These are phyloP conservation scores for Lasiodiplodia theobromae DNA, from an alignment of 2,329 filamentous ascomycete genomes.

Conservation along the genomic window DNA sequence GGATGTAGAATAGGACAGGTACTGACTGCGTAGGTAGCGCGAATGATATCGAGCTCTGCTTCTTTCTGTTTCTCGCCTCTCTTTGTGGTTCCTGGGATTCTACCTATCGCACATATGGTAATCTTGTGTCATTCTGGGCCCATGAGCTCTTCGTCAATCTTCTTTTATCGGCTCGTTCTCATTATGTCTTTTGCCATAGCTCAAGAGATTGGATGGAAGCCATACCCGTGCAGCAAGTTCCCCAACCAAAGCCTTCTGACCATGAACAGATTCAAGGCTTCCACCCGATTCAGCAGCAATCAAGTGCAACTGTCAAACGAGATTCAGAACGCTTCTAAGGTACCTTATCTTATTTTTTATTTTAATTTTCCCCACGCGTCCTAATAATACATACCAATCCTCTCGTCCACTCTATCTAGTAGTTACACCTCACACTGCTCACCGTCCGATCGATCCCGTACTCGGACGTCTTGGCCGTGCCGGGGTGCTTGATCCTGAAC, in stretches of 20 bases:
- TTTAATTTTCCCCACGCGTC: neutral
- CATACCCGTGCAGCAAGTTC: too few species aligned
- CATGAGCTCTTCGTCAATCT: too few species aligned
- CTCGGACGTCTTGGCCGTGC: conserved; percentile 8
- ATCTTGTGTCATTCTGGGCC: too few species aligned
- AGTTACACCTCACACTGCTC: conserved; percentile 3
- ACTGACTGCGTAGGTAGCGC: neutral
- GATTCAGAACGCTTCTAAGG: too few species aligned
- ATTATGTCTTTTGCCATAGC: too few species aligned
- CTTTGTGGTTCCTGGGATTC: neutral
- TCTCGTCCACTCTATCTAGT: neutral
- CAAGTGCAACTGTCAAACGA: too few species aligned
- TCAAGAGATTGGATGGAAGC: too few species aligned
- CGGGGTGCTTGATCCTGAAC: conserved; percentile 5
- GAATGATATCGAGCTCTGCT: neutral
- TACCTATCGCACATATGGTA: neutral
- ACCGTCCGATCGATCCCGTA: neutral
- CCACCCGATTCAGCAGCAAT: too few species aligned
- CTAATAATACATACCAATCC: neutral
- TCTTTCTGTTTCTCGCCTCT: neutral
- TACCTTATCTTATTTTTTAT: too few species aligned
- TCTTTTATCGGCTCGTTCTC: neutral
- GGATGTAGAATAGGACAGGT: neutral
- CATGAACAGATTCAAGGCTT: too few species aligned
- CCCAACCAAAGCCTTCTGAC: too few species aligned